Evolutionary conservation across 2,329 filamentous ascomycete genomes (phyloP).

Genomic region (Botrytis deweyae): DNA sequence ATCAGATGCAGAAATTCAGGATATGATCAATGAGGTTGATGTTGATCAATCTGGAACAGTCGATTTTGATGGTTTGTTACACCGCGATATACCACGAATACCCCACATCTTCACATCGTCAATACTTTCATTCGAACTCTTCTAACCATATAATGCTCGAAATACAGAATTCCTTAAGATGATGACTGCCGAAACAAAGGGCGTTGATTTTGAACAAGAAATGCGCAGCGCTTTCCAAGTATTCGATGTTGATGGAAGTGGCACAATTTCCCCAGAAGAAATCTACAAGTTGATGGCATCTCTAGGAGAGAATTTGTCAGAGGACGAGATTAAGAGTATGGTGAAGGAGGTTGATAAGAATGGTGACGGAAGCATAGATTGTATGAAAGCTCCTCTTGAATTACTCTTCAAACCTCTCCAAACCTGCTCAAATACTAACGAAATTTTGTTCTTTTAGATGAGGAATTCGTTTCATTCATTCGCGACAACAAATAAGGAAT

Average conservation of each 20-base stretch:
- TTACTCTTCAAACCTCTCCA: neutral
- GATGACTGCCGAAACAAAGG: conserved; percentile 63
- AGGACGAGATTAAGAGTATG: conserved; percentile 66
- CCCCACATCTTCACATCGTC: conserved; percentile 6
- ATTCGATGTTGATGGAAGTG: conserved; percentile 65
- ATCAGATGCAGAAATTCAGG: conserved; percentile 22
- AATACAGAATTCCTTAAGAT: conserved; percentile 62
- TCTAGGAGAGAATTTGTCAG: conserved; percentile 63
- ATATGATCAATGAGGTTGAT: conserved; percentile 24
- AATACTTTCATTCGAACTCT: neutral
- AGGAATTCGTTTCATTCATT: conserved; percentile 28
- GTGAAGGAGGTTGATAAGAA: conserved; percentile 64
- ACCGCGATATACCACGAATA: neutral
- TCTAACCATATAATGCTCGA: conserved; percentile 7
- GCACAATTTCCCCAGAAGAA: conserved; percentile 63
- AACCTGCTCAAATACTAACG: neutral
- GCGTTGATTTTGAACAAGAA: conserved; percentile 62
- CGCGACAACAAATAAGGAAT: conserved; percentile 22
- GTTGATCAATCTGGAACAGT: conserved; percentile 23
- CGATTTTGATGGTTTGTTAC: conserved; percentile 22
- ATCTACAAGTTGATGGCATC: conserved; percentile 63
- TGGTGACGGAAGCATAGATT: conserved; percentile 63
- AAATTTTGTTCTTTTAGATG: conserved; percentile 12
- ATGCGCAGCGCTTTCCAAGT: conserved; percentile 65
- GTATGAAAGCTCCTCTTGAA: conserved; percentile 31